Evolutionary conservation across 2,329 filamentous ascomycete species (phyloP), one percentile per base, ranked within the genome.

Genomic region (Plenodomus biglobosus): DNA sequence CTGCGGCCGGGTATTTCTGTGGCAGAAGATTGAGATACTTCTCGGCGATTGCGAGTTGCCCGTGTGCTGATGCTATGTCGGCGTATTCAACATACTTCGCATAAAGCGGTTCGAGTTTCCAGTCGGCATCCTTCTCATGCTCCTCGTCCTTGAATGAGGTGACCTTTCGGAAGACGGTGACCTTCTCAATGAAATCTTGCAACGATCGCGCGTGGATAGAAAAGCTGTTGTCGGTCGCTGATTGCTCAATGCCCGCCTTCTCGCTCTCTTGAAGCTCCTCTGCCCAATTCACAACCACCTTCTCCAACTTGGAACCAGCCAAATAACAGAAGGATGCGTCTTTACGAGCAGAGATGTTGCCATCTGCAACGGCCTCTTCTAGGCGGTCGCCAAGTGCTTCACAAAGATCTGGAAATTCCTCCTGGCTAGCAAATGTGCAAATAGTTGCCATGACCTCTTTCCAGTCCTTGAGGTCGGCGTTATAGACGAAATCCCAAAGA

Each of bases 51-150:
- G 85, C 80, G 44, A 99, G 77, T 62, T 95, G 89, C 11, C 95
- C 94, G 66, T 96, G 90, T 6, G 90, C 85, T 39, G 94, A 91
- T 48, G 95, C 85, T 58, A 99, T 92, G 68, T 99, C 92, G 13
- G 94, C 92, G 70, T 97, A 99, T 75, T 99, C 94, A 21, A 88
- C 86, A 69, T 99, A 99, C 75, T 96, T 96, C 70, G 91, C 86
- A 72, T 99, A 99, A 44, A 99, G 78, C 2, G 86, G 80, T 32
- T 85, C 82, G 50, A 99, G 84, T 75, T 95, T 96, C 92, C 92
- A 99, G 61, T 86, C 89, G 1, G 85, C 85, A 8, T 82, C 79
- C 59, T 89, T 82, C 39, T 76, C 75, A 55, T 83, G 83, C 66
- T 96, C 91, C 8, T 76, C 73, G 68, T 99, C 94, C 62, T 88